Conservation (phyloP, 805 yeast genomes). For the Kluyveromyces siamensis region DNA sequence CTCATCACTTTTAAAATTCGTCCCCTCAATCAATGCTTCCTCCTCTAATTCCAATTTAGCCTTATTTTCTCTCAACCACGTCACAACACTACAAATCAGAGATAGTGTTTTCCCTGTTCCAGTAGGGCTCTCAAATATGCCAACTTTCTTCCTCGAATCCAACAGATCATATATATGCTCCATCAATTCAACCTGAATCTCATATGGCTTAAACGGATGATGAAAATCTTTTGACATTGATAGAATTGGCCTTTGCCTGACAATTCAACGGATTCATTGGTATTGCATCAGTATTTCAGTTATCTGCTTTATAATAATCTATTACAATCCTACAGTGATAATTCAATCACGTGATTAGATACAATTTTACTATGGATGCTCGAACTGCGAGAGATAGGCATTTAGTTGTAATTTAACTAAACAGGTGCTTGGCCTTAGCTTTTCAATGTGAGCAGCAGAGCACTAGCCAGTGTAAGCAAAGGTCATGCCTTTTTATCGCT, state of each 20-base stretch:
- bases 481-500: no score
- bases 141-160: constrained; percentile 44
- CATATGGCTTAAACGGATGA: constrained; percentile 80
- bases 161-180: constrained; percentile 58
- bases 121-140: constrained; percentile 86
- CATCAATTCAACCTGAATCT: constrained; percentile 74
- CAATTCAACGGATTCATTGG: no score
- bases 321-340: no score
- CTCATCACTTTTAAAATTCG: constrained; percentile 22
- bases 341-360: no score
- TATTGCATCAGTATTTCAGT: no score
- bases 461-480: no score
- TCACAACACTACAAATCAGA: constrained; percentile 71
- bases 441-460: no score
- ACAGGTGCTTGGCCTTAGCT: no score
- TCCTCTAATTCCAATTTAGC: constrained; percentile 9
- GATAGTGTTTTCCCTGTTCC: constrained; percentile 93
- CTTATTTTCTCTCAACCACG: constrained; percentile 64
- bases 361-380: no score
- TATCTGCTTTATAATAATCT: no score
- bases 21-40: constrained; percentile 3
- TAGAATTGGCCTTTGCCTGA: not conserved
- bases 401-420: no score
- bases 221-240: constrained; percentile 29
- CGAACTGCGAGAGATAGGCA: no score